These are phyloP conservation scores for Phytopythium aichiense DNA, from an alignment of 352 stramenopile genomes.

Conservation along the genomic window DNA sequence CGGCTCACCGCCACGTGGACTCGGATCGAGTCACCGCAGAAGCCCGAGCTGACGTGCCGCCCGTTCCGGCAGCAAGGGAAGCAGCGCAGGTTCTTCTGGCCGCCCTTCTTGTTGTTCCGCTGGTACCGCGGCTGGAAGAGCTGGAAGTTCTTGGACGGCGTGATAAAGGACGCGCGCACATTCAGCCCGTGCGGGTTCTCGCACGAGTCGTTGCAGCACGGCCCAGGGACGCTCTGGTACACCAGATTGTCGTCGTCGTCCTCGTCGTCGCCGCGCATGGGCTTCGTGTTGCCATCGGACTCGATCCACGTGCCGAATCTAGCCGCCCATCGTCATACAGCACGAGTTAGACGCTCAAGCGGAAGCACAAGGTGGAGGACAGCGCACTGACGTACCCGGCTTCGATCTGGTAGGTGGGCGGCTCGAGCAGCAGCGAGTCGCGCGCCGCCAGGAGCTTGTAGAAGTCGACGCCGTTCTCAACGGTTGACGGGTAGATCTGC, in stretches of 20 bases:
- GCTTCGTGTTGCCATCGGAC: constrained; percentile 72
- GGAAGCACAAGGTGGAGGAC: background rate
- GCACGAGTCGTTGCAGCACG: constrained; percentile 79
- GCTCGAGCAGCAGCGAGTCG: constrained; percentile 72
- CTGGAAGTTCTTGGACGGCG: constrained; percentile 70
- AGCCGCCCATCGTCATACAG: background rate
- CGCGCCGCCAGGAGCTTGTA: constrained; percentile 74
- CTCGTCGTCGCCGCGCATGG: constrained; percentile 65
- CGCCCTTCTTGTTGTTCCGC: constrained; percentile 89
- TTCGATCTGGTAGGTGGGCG: constrained; percentile 82
- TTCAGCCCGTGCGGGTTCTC: constrained; percentile 80
- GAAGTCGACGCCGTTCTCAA: constrained; percentile 66
- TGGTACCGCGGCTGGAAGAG: constrained; percentile 82
- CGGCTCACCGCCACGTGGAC: constrained; percentile 79
- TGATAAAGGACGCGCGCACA: constrained; percentile 76
- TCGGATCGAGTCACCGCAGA: constrained; percentile 82
- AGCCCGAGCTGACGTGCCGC: constrained; percentile 78
- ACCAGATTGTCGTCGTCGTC: constrained; percentile 66
- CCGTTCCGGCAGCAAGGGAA: constrained; percentile 83
- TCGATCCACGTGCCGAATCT: constrained; percentile 83
- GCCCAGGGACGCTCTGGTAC: constrained; percentile 69
- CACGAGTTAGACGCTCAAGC: background rate
- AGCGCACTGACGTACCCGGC: constrained; percentile 29
- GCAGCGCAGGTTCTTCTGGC: constrained; percentile 87
- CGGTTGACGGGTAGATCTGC: constrained; percentile 65